Percentiles rank a stretch among this genome's conserved stretches.
These are phyloP conservation scores for Aristolochia fimbriata DNA, from an alignment of 164 flowering plant species.

Conservation along the genomic window DNA sequence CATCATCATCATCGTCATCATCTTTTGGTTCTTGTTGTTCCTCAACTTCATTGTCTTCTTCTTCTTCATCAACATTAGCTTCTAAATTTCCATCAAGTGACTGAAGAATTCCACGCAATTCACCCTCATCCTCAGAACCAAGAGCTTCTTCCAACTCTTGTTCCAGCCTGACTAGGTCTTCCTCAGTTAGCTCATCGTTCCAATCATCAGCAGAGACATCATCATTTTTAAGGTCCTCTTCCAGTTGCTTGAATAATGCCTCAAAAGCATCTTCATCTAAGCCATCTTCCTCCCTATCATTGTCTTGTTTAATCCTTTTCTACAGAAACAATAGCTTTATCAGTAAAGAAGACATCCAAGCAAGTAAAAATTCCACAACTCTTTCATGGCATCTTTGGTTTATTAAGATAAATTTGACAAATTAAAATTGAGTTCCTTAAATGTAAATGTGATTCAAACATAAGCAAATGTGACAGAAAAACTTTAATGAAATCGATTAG, in stretches of 20 bases:
- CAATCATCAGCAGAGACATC: conserved; percentile 23
- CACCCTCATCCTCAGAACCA: conserved; percentile 34
- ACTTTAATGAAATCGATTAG: too few relatives aligned
- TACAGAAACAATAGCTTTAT: neutral
- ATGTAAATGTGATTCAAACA: neutral
- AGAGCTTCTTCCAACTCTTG: conserved; percentile 54
- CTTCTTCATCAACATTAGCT: neutral
- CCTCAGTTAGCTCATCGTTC: conserved; percentile 73
- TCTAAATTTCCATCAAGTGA: conserved; percentile 7
- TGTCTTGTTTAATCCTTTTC: conserved; percentile 3
- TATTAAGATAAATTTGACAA: neutral
- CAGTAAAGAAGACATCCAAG: neutral
- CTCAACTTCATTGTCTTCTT: conserved; percentile 25
- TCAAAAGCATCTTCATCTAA: conserved; percentile 77
- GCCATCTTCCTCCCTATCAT: conserved; percentile 27
- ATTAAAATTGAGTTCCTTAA: neutral
- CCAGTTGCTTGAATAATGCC: conserved; percentile 65
- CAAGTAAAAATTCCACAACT: neutral
- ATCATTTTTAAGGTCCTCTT: conserved; percentile 79
- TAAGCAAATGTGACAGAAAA: neutral
- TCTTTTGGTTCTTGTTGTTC: conserved; percentile 43
- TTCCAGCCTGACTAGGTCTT: conserved; percentile 67
- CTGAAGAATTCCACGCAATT: conserved; percentile 20
- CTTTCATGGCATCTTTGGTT: neutral
- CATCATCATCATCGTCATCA: conserved; percentile 3